Evolutionary conservation across 108 stramenopile genomes (phyloP).

Genomic region (Nitzschia putrida): DNA sequence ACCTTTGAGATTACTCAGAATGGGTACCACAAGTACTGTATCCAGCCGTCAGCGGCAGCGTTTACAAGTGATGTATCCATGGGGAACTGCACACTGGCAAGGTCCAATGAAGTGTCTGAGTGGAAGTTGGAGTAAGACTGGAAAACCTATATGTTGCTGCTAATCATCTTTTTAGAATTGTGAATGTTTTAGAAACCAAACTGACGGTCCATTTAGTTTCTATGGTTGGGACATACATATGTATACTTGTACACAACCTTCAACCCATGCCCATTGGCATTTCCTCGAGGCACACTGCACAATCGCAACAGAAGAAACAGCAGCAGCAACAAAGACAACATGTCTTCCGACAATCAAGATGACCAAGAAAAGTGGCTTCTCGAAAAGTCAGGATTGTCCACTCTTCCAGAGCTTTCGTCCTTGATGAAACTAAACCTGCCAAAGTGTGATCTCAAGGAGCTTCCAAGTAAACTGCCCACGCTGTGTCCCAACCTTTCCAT

Average conservation of each 20-base stretch:
- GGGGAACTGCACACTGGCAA: not conserved
- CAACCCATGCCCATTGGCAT: too few species aligned
- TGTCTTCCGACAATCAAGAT: too few species aligned
- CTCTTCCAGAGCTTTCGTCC: conserved; percentile 10
- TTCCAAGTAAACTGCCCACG: conserved; percentile 39
- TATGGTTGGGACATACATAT: too few species aligned
- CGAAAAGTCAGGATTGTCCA: conserved; percentile 12
- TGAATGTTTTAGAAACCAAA: too few species aligned
- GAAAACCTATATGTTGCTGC: not conserved
- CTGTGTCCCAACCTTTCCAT: conserved; percentile 57
- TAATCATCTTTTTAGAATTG: too few species aligned
- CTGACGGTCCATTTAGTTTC: too few species aligned
- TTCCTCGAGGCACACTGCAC: too few species aligned
- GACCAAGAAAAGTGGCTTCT: conserved; percentile 5
- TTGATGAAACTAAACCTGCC: conserved; percentile 57
- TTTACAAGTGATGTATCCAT: not conserved
- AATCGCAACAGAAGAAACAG: too few species aligned
- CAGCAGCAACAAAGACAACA: too few species aligned
- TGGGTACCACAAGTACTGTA: not conserved
- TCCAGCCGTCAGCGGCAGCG: not conserved
- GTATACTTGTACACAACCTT: too few species aligned
- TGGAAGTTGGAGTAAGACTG: not conserved
- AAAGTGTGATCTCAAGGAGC: conserved; percentile 34
- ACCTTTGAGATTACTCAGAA: not conserved
- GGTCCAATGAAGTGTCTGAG: not conserved